phyloP scores from a whole-genome alignment of 2,329 filamentous ascomycete species.

The Clonostachys rosea region DNA sequence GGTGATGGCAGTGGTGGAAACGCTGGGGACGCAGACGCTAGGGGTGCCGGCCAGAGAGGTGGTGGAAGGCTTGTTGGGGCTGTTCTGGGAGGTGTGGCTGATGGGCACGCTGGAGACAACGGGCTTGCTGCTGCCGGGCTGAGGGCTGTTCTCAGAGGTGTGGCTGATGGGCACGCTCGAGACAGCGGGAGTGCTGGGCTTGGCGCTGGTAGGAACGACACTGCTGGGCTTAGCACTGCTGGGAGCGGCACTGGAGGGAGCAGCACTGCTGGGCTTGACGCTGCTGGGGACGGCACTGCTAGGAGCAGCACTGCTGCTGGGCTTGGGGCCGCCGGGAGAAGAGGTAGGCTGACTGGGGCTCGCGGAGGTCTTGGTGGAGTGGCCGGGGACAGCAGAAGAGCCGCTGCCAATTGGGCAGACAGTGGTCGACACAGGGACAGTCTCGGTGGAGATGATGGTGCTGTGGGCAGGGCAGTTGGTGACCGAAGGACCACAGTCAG shows the following conservation, averaged over 20 bases:
- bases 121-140: no score
- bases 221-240: conserved; percentile 2
- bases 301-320: no score
- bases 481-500: conserved; percentile 54
- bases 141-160: background rate
- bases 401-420: conserved; percentile 24
- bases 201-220: conserved; percentile 5
- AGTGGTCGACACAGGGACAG: conserved; percentile 30
- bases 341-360: no score
- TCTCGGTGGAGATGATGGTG: conserved; percentile 28
- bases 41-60: conserved; percentile 3
- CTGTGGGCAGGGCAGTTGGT: conserved; percentile 53
- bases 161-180: conserved; percentile 4
- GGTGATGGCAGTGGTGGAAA: conserved; percentile 46
- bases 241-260: background rate
- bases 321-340: no score
- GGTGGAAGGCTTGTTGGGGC: conserved; percentile 10
- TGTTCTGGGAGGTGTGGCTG: no score
- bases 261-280: no score
- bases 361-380: conserved; percentile 7
- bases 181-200: conserved; percentile 4
- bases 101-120: no score
- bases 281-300: no score
- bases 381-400: conserved; percentile 7
- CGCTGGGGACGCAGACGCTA: conserved; percentile 20